Evolutionary conservation across 805 yeast genomes (phyloP).

Genomic region (Pichia membranifaciens): DNA sequence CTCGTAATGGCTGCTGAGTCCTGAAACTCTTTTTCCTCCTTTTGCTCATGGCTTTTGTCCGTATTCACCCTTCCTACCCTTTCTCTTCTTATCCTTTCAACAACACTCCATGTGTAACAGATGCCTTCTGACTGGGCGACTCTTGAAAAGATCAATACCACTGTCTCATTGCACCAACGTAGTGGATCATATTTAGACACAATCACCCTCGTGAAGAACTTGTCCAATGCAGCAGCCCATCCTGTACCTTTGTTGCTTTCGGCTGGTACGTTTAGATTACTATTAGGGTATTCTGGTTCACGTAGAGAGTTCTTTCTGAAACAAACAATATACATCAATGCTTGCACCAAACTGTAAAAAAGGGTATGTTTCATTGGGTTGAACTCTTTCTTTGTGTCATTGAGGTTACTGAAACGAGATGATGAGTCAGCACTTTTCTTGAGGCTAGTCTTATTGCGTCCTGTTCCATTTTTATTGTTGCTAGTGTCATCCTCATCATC

Average conservation of each 20-base stretch:
- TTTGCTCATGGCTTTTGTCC: background rate
- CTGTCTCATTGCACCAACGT: conserved; percentile 89
- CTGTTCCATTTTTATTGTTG: conserved; percentile 33
- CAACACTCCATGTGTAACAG: conserved; percentile 88
- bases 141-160: conserved; percentile 87
- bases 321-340: conserved; percentile 85
- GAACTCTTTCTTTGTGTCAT: conserved; percentile 1
- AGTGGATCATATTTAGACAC: conserved; percentile 89
- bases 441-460: conserved; percentile 46
- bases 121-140: conserved; percentile 85
- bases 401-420: background rate
- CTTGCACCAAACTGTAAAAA: conserved; percentile 88
- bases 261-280: conserved; percentile 5
- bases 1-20: background rate
- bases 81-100: conserved; percentile 81
- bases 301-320: conserved; percentile 63
- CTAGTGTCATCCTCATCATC: conserved; percentile 54
- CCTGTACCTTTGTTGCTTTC: conserved; percentile 15
- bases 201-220: conserved; percentile 79
- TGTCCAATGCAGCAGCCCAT: conserved; percentile 82
- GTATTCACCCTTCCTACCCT: conserved; percentile 31
- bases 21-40: background rate
- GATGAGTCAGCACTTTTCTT: background rate
- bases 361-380: conserved; percentile 14
- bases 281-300: conserved; percentile 14